phyloP scores from a whole-genome alignment of 805 yeast species.

The Alloascoidea africana region DNA sequence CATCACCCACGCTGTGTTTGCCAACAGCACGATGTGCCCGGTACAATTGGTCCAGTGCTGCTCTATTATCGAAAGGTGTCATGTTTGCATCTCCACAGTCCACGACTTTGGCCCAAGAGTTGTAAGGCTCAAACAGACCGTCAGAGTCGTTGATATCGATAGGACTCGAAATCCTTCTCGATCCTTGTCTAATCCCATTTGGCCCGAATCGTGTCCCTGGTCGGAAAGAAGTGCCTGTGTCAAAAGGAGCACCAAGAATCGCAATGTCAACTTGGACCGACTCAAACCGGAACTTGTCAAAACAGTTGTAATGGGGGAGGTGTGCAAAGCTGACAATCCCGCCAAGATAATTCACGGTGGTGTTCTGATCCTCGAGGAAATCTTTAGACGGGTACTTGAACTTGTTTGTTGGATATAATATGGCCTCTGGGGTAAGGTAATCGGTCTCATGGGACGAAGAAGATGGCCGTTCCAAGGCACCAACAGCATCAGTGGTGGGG shows the following conservation, averaged over 20 bases:
- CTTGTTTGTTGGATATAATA: background rate
- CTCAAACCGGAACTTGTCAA: constrained; percentile 22
- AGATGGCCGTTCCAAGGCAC: no score
- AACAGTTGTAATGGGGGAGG: constrained; percentile 30
- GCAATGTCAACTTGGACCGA: constrained; percentile 28
- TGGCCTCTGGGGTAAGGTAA: background rate
- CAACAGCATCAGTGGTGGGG: no score
- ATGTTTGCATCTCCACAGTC: constrained; percentile 30
- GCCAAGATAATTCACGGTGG: constrained; percentile 16
- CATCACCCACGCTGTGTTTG: constrained; percentile 20
- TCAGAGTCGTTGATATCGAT: no score
- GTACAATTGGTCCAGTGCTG: constrained; percentile 23
- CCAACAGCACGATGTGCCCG: constrained; percentile 9
- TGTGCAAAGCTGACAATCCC: constrained; percentile 44
- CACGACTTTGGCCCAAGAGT: no score
- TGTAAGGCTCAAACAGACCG: no score
- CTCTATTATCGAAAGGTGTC: constrained; percentile 28
- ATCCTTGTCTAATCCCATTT: constrained; percentile 26
- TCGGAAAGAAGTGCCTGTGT: constrained; percentile 33
- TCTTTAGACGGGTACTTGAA: background rate
- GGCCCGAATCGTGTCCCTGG: constrained; percentile 44
- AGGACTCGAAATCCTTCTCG: constrained; percentile 27
- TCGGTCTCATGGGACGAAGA: no score
- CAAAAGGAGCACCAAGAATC: constrained; percentile 40
- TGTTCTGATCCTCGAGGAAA: background rate